Conservation (phyloP, 257 asterid genomes). For the Forsythia suspensa region DNA sequence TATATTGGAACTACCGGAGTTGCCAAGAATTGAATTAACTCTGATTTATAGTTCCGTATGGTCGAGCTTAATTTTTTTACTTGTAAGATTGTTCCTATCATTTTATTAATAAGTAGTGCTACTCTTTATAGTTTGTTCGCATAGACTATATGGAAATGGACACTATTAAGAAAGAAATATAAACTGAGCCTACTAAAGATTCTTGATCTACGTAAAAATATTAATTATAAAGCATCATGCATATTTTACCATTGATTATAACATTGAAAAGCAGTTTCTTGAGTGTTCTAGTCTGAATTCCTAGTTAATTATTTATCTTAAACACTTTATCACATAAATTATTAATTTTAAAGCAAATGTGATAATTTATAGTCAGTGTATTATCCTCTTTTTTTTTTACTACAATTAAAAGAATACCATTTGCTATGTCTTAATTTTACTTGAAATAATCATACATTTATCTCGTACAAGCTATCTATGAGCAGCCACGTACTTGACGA, state of each 20-base stretch:
- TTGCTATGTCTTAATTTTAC: too few relatives aligned
- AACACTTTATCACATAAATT: too few relatives aligned
- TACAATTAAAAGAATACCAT: too few relatives aligned
- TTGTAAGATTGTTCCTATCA: neutral
- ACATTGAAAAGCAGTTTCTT: neutral
- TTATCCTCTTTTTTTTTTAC: neutral
- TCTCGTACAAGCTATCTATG: too few relatives aligned
- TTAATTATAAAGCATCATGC: neutral
- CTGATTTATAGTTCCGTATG: neutral
- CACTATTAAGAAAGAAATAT: too few relatives aligned
- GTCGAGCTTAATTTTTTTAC: too few relatives aligned
- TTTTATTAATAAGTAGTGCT: neutral
- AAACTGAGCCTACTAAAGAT: too few relatives aligned
- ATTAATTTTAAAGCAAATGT: too few relatives aligned
- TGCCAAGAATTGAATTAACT: constrained; percentile 24
- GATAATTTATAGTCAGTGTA: too few relatives aligned
- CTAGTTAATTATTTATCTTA: neutral
- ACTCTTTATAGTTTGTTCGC: neutral
- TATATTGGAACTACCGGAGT: constrained; percentile 37
- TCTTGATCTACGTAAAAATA: too few relatives aligned
- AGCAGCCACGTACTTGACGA: neutral
- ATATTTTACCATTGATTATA: neutral
- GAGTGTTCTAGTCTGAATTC: neutral
- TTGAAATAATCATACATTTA: too few relatives aligned
- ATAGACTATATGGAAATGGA: neutral